These are phyloP conservation scores for Puccinellia tenuiflora DNA, from an alignment of 176 grass and related monocot species.

Conservation along the genomic window DNA sequence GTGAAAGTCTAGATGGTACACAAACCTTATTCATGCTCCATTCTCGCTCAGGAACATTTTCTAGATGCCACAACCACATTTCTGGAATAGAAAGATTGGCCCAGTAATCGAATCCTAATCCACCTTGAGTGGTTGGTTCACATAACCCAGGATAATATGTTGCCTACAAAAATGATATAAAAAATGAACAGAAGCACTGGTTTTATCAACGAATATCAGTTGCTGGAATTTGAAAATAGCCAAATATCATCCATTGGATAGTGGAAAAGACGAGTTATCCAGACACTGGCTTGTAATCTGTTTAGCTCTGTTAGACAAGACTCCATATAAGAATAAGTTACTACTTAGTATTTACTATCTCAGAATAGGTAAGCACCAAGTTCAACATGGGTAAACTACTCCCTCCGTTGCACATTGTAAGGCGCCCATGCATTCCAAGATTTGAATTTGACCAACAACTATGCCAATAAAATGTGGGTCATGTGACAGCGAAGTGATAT, in stretches of 20 bases:
- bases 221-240: not conserved
- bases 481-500: not conserved
- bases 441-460: not conserved
- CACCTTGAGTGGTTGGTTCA: slow-evolving; percentile 80
- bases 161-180: slow-evolving; percentile 42
- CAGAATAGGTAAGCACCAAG: not conserved
- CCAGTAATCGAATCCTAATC: slow-evolving; percentile 91
- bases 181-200: not conserved
- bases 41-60: slow-evolving; percentile 83
- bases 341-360: slow-evolving; percentile 3
- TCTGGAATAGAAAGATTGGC: slow-evolving; percentile 86
- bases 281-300: not conserved
- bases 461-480: not conserved
- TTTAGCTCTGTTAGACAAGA: not conserved
- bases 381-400: not conserved
- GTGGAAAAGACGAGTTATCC: not conserved
- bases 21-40: slow-evolving; percentile 94
- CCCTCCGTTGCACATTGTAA: not conserved
- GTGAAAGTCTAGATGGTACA: not conserved
- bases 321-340: not conserved
- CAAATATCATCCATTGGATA: slow-evolving; percentile 10
- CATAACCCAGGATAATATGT: slow-evolving; percentile 97
- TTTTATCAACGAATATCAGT: slow-evolving; percentile 1
- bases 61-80: slow-evolving; percentile 95
- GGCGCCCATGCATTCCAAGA: not conserved